phyloP scores from a whole-genome alignment of 1,284 basidiomycete species.

The Marasmius oreades region DNA sequence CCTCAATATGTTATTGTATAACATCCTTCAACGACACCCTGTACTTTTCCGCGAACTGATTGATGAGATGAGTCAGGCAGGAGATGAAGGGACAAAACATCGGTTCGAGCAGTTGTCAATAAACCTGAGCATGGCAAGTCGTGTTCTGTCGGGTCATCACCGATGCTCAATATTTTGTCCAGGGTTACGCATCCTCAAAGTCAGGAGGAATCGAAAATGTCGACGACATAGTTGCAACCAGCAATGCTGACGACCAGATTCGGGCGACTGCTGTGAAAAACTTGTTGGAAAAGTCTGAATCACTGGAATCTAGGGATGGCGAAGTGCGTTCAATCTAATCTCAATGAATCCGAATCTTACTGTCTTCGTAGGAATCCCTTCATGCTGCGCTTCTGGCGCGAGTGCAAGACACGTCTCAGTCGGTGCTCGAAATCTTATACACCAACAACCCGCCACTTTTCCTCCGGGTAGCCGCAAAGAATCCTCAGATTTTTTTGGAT shows the following conservation, averaged over 20 bases:
- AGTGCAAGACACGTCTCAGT: constrained; percentile 57
- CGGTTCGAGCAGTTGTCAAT: constrained; percentile 48
- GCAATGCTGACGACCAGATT: constrained; percentile 45
- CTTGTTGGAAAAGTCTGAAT: constrained; percentile 32
- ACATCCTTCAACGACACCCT: constrained; percentile 53
- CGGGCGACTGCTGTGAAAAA: constrained; percentile 51
- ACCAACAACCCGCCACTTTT: constrained; percentile 37
- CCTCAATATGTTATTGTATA: constrained; percentile 35
- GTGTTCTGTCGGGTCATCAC: too few relatives aligned
- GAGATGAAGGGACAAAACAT: constrained; percentile 35
- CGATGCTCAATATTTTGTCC: constrained; percentile 6
- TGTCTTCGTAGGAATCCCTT: constrained; percentile 39
- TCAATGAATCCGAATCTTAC: not conserved
- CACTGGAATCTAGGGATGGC: not conserved
- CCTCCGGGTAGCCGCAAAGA: constrained; percentile 39
- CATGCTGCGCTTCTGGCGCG: constrained; percentile 56
- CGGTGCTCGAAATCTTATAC: constrained; percentile 70
- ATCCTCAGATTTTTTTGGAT: constrained; percentile 43
- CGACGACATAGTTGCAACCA: constrained; percentile 53
- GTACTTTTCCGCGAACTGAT: constrained; percentile 39
- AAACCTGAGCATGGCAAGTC: constrained; percentile 51
- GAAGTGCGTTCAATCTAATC: not conserved
- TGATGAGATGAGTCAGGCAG: constrained; percentile 24
- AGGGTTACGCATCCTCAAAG: constrained; percentile 1
- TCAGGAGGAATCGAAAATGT: constrained; percentile 20